Evolutionary conservation across 179 eudicot genomes (phyloP).

Genomic region (Sideroxylon spinosum): DNA sequence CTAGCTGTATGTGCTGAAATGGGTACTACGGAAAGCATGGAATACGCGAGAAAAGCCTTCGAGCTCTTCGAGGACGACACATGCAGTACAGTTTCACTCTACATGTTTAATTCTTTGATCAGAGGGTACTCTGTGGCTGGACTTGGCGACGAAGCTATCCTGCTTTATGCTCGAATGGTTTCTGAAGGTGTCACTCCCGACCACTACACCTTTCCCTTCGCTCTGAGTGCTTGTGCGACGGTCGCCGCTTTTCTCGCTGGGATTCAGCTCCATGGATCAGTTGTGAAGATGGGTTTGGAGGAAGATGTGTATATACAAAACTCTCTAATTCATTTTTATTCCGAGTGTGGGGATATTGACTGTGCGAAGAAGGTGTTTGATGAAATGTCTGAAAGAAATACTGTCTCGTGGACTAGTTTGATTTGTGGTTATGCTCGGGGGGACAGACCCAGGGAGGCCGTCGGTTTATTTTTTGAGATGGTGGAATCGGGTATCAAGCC

Average conservation of each 20-base stretch:
- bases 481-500: conserved; percentile 27
- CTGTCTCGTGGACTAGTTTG: conserved; percentile 41
- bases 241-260: conserved; percentile 23
- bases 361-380: conserved; percentile 34
- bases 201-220: conserved; percentile 33
- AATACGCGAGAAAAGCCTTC: conserved; percentile 31
- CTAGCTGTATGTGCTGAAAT: conserved; percentile 27
- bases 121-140: conserved; percentile 32
- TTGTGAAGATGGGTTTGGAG: conserved; percentile 33
- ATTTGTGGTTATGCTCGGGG: conserved; percentile 33
- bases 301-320: conserved; percentile 29
- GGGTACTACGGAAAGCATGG: conserved; percentile 30
- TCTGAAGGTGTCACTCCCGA: conserved; percentile 25
- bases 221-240: conserved; percentile 35
- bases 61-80: conserved; percentile 8
- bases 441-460: conserved; percentile 27
- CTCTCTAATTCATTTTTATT: conserved; percentile 30
- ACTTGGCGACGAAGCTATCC: conserved; percentile 21
- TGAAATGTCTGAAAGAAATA: conserved; percentile 36
- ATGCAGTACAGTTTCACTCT: background rate
- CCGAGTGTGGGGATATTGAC: conserved; percentile 29
- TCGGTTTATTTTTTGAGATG: conserved; percentile 39
- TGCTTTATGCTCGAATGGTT: conserved; percentile 23
- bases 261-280: conserved; percentile 31
- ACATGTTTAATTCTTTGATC: conserved; percentile 31